Evolutionary conservation across 495 filamentous ascomycete genomes (phyloP).

Genomic region (Daldinia caldariorum): DNA sequence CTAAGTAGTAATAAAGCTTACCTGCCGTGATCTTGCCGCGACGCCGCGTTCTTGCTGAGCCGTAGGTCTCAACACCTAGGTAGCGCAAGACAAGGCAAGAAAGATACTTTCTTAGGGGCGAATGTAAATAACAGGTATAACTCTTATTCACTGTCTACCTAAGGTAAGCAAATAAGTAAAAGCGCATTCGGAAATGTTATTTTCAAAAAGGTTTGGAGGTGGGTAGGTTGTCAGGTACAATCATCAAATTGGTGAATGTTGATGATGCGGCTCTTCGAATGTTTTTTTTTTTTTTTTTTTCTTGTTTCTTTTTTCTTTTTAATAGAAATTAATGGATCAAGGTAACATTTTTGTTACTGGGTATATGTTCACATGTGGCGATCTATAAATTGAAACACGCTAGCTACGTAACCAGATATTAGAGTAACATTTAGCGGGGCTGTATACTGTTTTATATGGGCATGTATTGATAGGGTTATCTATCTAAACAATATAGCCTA

Average conservation of each 20-base stretch:
- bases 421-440: not conserved
- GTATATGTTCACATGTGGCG: conserved; percentile 5
- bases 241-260: conserved; percentile 18
- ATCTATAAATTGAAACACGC: conserved; percentile 12
- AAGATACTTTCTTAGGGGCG: no score
- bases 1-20: not conserved
- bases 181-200: not conserved
- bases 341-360: not conserved
- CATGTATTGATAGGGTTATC: conserved; percentile 15
- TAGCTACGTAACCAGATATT: not conserved
- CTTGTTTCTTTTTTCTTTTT: not conserved
- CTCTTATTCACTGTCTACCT: no score
- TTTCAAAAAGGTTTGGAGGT: not conserved
- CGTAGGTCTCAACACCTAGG: not conserved
- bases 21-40: not conserved
- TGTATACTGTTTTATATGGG: not conserved
- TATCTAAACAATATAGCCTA: conserved; percentile 11
- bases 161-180: no score
- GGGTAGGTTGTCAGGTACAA: not conserved
- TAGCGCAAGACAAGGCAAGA: not conserved
- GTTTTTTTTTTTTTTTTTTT: not conserved
- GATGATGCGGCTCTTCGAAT: conserved; percentile 36
- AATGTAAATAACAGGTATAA: no score
- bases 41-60: not conserved
- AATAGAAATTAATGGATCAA: conserved; percentile 9